These are phyloP conservation scores for Xylaria hypoxylon DNA, from an alignment of 2,329 filamentous ascomycete species.

Conservation along the genomic window DNA sequence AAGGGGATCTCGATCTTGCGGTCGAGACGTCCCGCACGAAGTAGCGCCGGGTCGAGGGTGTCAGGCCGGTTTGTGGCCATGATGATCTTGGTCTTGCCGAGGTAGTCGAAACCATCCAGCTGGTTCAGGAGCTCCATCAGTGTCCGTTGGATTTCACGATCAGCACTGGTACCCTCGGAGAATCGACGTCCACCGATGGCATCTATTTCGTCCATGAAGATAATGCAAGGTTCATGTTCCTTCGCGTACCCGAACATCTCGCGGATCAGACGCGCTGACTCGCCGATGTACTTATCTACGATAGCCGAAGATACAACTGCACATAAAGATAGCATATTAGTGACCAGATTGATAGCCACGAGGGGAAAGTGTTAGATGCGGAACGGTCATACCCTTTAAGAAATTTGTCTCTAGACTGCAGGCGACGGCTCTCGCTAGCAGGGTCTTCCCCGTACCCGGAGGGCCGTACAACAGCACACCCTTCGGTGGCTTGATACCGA, in stretches of 20 bases:
- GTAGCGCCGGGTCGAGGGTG: slow-evolving; percentile 90
- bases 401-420: slow-evolving; percentile 99
- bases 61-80: slow-evolving; percentile 99
- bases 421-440: slow-evolving; percentile 92
- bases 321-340: slow-evolving; percentile 33
- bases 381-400: slow-evolving; percentile 78
- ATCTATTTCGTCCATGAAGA: slow-evolving; percentile 99
- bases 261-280: slow-evolving; percentile 94
- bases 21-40: slow-evolving; percentile 93
- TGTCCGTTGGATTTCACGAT: slow-evolving; percentile 97
- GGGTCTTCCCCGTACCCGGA: slow-evolving; percentile 95
- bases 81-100: slow-evolving; percentile 99
- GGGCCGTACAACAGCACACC: slow-evolving; percentile 96
- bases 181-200: slow-evolving; percentile 97
- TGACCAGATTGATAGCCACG: not conserved
- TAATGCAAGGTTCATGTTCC: slow-evolving; percentile 99
- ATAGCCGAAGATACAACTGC: slow-evolving; percentile 97
- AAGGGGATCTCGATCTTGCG: slow-evolving; percentile 98
- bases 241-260: slow-evolving; percentile 99
- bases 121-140: slow-evolving; percentile 99
- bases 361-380: not conserved
- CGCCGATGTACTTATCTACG: slow-evolving; percentile 99
- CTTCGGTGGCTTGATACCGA: slow-evolving; percentile 99
- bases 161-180: slow-evolving; percentile 95
- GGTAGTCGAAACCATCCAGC: slow-evolving; percentile 98